phyloP scores from a whole-genome alignment of 176 grass and related monocot genomes.

The Carex parvula region DNA sequence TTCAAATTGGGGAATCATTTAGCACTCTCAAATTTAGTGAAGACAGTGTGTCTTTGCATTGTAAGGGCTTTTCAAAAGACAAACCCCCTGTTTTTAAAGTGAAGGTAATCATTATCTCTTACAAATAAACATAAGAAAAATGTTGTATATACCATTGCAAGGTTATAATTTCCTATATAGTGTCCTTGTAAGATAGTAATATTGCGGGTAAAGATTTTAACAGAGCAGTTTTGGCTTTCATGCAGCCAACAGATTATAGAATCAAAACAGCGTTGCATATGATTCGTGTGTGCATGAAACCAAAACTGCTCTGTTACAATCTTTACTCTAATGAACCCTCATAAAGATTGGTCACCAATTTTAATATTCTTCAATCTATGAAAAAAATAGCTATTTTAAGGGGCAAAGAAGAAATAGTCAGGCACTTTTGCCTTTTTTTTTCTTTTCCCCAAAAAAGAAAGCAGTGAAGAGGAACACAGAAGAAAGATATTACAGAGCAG shows the following conservation, averaged over 20 bases:
- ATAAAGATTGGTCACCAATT: not conserved
- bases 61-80: constrained; percentile 37
- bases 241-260: too few species aligned
- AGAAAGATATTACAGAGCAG: too few species aligned
- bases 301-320: too few species aligned
- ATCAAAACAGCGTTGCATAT: too few species aligned
- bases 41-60: constrained; percentile 42
- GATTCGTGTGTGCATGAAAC: too few species aligned
- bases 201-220: too few species aligned
- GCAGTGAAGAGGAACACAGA: too few species aligned
- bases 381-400: not conserved
- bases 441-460: too few species aligned
- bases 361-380: not conserved
- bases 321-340: not conserved
- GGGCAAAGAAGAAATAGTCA: too few species aligned
- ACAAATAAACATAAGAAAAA: not conserved
- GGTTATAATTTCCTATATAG: not conserved
- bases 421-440: too few species aligned
- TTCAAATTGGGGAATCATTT: constrained; percentile 62
- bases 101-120: constrained; percentile 42
- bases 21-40: constrained; percentile 49
- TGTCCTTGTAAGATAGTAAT: too few species aligned
- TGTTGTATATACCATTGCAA: not conserved
- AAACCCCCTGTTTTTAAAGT: constrained; percentile 42
- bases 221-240: too few species aligned